phyloP scores from a whole-genome alignment of 2,329 filamentous ascomycete genomes.

The Colletotrichum tropicale region DNA sequence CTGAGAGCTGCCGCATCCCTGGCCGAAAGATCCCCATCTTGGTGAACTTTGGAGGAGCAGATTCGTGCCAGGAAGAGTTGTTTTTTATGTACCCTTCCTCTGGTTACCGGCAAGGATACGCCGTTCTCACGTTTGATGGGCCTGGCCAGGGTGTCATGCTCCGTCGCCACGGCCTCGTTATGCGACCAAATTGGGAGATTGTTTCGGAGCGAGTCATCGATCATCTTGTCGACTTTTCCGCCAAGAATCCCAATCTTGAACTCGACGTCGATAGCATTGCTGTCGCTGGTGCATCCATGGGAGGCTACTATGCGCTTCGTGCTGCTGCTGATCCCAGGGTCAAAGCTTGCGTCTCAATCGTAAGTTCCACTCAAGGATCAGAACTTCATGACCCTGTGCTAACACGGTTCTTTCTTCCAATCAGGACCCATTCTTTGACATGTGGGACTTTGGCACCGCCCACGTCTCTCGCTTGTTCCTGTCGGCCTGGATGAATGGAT shows the following conservation, averaged over 20 bases:
- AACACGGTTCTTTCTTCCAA: background rate
- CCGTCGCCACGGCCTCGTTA: constrained; percentile 25
- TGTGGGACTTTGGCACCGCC: constrained; percentile 31
- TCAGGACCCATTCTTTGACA: constrained; percentile 34
- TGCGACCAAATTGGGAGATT: constrained; percentile 43
- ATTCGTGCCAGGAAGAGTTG: constrained; percentile 44
- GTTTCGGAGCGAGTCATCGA: constrained; percentile 37
- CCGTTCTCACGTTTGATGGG: constrained; percentile 48
- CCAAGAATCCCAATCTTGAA: constrained; percentile 23
- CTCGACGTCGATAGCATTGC: constrained; percentile 42
- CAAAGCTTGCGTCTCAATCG: constrained; percentile 45
- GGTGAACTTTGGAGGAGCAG: constrained; percentile 37
- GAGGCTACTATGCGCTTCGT: constrained; percentile 51
- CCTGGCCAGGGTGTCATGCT: constrained; percentile 48
- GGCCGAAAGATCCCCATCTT: constrained; percentile 36
- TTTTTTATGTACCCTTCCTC: constrained; percentile 34
- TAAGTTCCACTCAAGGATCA: background rate
- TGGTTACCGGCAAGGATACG: constrained; percentile 40
- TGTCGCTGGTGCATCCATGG: constrained; percentile 42
- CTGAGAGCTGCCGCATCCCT: constrained; percentile 5
- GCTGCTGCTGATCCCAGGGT: constrained; percentile 43
- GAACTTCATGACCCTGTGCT: background rate
- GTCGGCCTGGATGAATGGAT: constrained; percentile 24
- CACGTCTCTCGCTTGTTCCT: constrained; percentile 29
- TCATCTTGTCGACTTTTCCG: constrained; percentile 24